Evolutionary conservation across 75 land plant species (phyloP), one percentile per base, ranked within the genome.

Genomic region (Picea glauca): DNA sequence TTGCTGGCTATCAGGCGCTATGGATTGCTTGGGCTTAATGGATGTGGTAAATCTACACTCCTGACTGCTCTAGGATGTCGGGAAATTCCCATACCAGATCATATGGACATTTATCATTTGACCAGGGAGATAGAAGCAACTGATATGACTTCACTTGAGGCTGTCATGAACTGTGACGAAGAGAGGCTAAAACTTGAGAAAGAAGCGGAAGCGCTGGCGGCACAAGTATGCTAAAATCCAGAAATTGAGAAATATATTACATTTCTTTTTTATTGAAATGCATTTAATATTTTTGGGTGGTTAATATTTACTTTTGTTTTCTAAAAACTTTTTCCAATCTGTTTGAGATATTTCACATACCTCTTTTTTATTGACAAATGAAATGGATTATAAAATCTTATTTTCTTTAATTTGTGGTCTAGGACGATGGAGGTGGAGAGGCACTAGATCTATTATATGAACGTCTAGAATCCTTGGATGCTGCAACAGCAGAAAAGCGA

Each of bases 21-120:
- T 85, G 98, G 98, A 30, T 82, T 95, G 75, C 89, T 93, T 72
- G 98, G 98, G 33, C 81, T 95, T 54, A 95, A 95, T 92, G 98
- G 98, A 20, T 95, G 98, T 85, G 95, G 98, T 26, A 95, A 95
- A 79, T 95, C 98, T 13, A 95, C 98, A 3, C 92, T 95, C 2
- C 86, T 95, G 15, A 80, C 88, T 61, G 85, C 98, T 6, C 85
- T 93, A 75, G 98, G 98, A 43, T 78, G 74, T 63, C 85, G 87
- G 30, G 98, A 95, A 72, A 85, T 95, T 68, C 98, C 98, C 3
- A 95, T 93, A 78, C 98, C 98, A 66, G 96, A 95, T 1, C 96
- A 95, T 80, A 91, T 95, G 98, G 97, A 94, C 80, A 94, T 94
- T n/a, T 92, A 85, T 81, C 97, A 94, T 73, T 86, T 92, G 35